A percentile compares a stretch with the other conserved stretches of the same genome.
phyloP scores from a whole-genome alignment of 75 land plant species.

The Picea glauca region DNA sequence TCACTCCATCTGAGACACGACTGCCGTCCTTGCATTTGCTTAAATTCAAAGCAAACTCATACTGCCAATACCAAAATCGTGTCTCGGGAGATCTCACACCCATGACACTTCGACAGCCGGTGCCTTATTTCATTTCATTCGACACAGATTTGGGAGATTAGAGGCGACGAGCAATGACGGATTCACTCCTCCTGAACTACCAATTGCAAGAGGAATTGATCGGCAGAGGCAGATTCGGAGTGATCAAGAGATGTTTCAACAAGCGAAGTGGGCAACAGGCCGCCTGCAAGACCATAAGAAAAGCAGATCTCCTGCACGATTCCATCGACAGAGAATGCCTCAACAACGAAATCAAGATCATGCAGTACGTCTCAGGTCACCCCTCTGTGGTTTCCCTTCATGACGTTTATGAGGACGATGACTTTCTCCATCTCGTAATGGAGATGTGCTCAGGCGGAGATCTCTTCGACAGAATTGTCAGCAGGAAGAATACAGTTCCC shows the following conservation, averaged over 20 bases:
- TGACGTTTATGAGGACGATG: conserved; percentile 35
- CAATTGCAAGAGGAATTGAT: conserved; percentile 23
- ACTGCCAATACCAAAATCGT: too few species aligned
- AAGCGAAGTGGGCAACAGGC: conserved; percentile 11
- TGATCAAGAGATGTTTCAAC: conserved; percentile 23
- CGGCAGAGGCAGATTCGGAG: conserved; percentile 55
- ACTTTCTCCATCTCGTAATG: conserved; percentile 16
- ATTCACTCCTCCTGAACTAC: too few species aligned
- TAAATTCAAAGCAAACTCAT: too few species aligned
- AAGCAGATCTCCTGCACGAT: conserved; percentile 20
- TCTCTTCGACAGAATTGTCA: conserved; percentile 34
- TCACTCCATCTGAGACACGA: too few species aligned
- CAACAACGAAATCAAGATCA: conserved; percentile 36
- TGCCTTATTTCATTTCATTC: too few species aligned
- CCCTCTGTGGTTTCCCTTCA: conserved; percentile 32
- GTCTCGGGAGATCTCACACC: too few species aligned
- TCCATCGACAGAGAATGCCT: conserved; percentile 38
- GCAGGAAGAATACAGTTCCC: background rate
- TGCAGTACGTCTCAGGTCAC: conserved; percentile 23
- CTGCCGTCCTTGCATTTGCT: too few species aligned
- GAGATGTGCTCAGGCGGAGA: conserved; percentile 29
- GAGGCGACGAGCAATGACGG: too few species aligned
- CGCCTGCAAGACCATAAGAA: conserved; percentile 47
- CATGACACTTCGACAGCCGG: too few species aligned
- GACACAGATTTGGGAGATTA: too few species aligned